Evolutionary conservation across 1,139 yeast genomes (phyloP).

Genomic region (Yamadazyma blattariae): DNA sequence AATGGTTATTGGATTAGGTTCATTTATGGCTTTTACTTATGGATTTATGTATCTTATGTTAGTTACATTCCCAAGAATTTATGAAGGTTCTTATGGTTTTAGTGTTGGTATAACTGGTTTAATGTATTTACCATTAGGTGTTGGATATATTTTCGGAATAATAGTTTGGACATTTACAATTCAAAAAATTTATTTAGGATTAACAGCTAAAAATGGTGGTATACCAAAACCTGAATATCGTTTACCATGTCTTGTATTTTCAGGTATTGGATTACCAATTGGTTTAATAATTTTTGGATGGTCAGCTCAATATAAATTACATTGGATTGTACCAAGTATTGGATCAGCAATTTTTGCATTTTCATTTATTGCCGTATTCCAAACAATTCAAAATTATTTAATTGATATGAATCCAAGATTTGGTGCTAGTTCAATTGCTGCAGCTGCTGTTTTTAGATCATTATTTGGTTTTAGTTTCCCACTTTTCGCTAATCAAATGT

Average conservation of each 20-base stretch:
- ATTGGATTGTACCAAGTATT: slow-evolving; percentile 57
- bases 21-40: slow-evolving; percentile 61
- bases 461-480: slow-evolving; percentile 57
- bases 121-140: slow-evolving; percentile 54
- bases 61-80: slow-evolving; percentile 56
- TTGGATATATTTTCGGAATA: slow-evolving; percentile 49
- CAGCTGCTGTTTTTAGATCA: slow-evolving; percentile 61
- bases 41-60: slow-evolving; percentile 63
- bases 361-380: slow-evolving; percentile 57
- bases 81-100: slow-evolving; percentile 45
- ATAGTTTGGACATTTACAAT: slow-evolving; percentile 42
- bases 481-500: slow-evolving; percentile 45
- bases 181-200: slow-evolving; percentile 31
- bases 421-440: slow-evolving; percentile 59
- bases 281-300: slow-evolving; percentile 65
- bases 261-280: slow-evolving; percentile 48
- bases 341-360: slow-evolving; percentile 57
- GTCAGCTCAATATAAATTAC: slow-evolving; percentile 49
- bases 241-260: slow-evolving; percentile 40
- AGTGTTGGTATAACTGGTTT: slow-evolving; percentile 51
- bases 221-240: slow-evolving; percentile 56
- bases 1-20: slow-evolving; percentile 59
- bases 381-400: slow-evolving; percentile 56
- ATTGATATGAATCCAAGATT: slow-evolving; percentile 66
- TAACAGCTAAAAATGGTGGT: slow-evolving; percentile 44